These are phyloP conservation scores for Arbutus unedo DNA, from an alignment of 148 eudicot species.

Conservation along the genomic window DNA sequence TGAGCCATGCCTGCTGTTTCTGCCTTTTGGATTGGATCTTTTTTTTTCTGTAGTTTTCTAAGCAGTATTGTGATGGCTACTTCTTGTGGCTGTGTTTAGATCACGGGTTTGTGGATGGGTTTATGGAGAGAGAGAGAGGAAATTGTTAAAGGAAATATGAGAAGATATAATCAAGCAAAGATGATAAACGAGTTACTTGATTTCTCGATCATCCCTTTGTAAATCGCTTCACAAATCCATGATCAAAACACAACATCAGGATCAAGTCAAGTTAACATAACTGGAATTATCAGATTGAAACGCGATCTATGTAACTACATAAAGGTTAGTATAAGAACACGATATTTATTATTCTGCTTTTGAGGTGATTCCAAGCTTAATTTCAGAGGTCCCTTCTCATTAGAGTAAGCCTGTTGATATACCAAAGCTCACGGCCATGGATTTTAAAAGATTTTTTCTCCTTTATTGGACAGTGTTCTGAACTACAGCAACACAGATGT, in stretches of 20 bases:
- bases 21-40: not conserved
- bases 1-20: not conserved
- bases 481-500: slow-evolving; percentile 67
- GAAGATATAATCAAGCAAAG: not conserved
- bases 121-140: not conserved
- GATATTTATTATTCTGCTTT: not conserved
- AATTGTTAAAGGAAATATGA: not conserved
- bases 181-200: not conserved
- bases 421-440: not conserved
- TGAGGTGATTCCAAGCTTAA: not conserved
- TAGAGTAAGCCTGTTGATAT: not conserved
- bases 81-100: not conserved
- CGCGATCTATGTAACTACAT: not conserved
- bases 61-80: not conserved
- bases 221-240: not conserved
- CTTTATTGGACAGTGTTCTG: slow-evolving; percentile 41
- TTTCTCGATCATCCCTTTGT: not conserved
- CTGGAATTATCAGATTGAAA: not conserved
- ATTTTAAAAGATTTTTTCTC: not conserved
- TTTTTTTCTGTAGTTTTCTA: not conserved
- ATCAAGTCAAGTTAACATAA: not conserved
- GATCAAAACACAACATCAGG: not conserved
- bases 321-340: not conserved
- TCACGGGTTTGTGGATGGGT: not conserved
- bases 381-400: not conserved